Evolutionary conservation across 2,329 filamentous ascomycete species (phyloP), one percentile per base, ranked within the genome.

Genomic region (Bisporella sp.): DNA sequence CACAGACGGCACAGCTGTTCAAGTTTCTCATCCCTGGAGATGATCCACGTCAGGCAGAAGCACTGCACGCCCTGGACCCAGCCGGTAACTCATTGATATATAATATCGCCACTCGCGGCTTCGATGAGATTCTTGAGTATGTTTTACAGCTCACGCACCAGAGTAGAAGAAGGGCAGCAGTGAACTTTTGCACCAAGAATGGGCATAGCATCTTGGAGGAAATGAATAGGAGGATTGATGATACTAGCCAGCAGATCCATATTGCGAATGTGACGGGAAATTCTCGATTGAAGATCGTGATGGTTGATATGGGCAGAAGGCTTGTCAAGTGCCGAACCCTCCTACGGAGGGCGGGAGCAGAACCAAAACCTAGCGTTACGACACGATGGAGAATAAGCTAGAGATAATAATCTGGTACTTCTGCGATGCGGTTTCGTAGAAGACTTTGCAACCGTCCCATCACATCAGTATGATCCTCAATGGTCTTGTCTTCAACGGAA

Each of bases 11-110:
- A 1, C 50, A 58, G 33, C 48, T 58, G 4, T 53, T 58, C 28
- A 42, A 39, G 30, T 46, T 54, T 5, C 44, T 58, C 1, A 52
- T 58, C n/a, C 54, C 56, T 3, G 46, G 41, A 6, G 43, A 51
- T 32, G 56, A 57, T 32, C 47, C 47, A 4, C 54, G 54, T 2
- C 46, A 55, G n/a, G 37, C 46, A 4, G 52, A 56, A 46, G 48
- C 53, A n/a, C 49, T 57, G 6, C 53, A 53, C 35, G 55, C 56
- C 4, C 44, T 58, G 6, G 56, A 57, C 45, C 52, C 54, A 5
- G 51, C 53, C 6, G 56, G 56, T n/a, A 52, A 58, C 48, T 53
- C 45, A 28, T 28, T 58, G 6, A 43, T 54, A n/a, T 52, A 51
- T 31, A 58, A 58, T 45, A 52, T 57, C 32, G 51, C 52, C 35